Evolutionary conservation across 2,329 filamentous ascomycete species (phyloP), one percentile per base, ranked within the genome.

Genomic region (Exophiala dermatitidis): DNA sequence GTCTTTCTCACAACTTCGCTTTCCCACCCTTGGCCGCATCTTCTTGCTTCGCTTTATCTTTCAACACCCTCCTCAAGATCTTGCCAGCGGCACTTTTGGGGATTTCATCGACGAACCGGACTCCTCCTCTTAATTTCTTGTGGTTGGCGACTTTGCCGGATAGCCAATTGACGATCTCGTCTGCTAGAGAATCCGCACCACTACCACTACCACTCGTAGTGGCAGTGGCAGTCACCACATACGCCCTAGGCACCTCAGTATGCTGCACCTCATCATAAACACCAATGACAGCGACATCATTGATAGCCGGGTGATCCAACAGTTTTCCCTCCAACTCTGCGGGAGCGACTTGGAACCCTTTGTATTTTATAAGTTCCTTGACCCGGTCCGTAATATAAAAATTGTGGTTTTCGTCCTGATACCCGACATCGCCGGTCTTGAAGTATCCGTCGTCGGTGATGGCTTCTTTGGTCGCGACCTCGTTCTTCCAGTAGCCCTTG

Each of bases 331-430:
- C 75, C 1, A 78, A 63, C 53, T 77, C 75, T 0, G 74, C 73
- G 2, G 75, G 75, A 9, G 75, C 69, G 6, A 77, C 73, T 61
- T 77, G 74, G 43, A 75, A 63, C 1, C 74, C 75, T 59, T 76
- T 75, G 52, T 74, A 75, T 56, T 76, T 76, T 61, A 76, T 76
- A 5, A 76, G 63, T 52, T 76, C 76, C 73, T 88, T 90, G 34
- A 89, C 76, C 7, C 90, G 85, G 66, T 96, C 90, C 1, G 90
- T 95, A 66, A 95, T 91, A 73, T 84, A 95, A 64, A 94, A 88
- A 65, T 94, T 88, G 31, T 86, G 86, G 5, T 64, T 46, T 46
- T 86, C 77, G 65, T 95, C 88, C 63, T 87, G 81, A 60, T 87
- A 83, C 3, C 88, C 87, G 29, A 95, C 83, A 64, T 96, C 90